These are phyloP conservation scores for Vanrija pseudolonga DNA, from an alignment of 1,284 basidiomycete species.

Conservation along the genomic window DNA sequence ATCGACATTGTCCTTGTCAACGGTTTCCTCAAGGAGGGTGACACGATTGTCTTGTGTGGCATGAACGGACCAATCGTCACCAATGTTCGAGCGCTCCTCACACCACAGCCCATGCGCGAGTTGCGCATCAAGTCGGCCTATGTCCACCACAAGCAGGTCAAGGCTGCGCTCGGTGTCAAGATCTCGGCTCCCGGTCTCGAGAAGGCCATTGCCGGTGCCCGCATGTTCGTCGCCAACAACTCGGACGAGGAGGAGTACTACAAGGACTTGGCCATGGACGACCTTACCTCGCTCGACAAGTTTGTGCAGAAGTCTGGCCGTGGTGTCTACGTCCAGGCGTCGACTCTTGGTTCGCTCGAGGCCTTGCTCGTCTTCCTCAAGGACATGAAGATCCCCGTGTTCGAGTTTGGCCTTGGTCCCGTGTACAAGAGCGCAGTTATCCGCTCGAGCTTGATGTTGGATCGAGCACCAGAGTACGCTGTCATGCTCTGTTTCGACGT, in stretches of 20 bases:
- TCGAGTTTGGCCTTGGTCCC: slow-evolving; percentile 96
- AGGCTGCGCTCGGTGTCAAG: slow-evolving; percentile 97
- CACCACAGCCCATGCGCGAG: slow-evolving; percentile 94
- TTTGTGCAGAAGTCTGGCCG: slow-evolving; percentile 92
- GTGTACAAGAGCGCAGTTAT: slow-evolving; percentile 96
- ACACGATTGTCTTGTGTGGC: slow-evolving; percentile 94
- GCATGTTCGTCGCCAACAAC: slow-evolving; percentile 82
- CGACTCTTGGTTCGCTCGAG: slow-evolving; percentile 95
- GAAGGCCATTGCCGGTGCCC: slow-evolving; percentile 98
- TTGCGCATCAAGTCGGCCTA: slow-evolving; percentile 96
- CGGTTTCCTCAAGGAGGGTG: slow-evolving; percentile 87
- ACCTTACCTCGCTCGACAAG: slow-evolving; percentile 82
- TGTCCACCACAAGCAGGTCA: slow-evolving; percentile 97
- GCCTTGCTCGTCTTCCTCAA: slow-evolving; percentile 95
- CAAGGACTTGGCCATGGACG: slow-evolving; percentile 94
- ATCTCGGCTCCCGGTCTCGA: slow-evolving; percentile 93
- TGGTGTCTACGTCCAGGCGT: slow-evolving; percentile 97
- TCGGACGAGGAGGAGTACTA: slow-evolving; percentile 96
- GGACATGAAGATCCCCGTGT: slow-evolving; percentile 93
- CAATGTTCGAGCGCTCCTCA: slow-evolving; percentile 87
- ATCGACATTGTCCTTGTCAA: slow-evolving; percentile 97
- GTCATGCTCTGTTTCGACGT: slow-evolving; percentile 98
- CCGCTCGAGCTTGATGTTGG: slow-evolving; percentile 89
- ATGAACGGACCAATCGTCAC: slow-evolving; percentile 97
- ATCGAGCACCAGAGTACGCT: slow-evolving; percentile 92